Conservation (phyloP, 2,329 filamentous ascomycete species). For the Apiospora sp. region DNA sequence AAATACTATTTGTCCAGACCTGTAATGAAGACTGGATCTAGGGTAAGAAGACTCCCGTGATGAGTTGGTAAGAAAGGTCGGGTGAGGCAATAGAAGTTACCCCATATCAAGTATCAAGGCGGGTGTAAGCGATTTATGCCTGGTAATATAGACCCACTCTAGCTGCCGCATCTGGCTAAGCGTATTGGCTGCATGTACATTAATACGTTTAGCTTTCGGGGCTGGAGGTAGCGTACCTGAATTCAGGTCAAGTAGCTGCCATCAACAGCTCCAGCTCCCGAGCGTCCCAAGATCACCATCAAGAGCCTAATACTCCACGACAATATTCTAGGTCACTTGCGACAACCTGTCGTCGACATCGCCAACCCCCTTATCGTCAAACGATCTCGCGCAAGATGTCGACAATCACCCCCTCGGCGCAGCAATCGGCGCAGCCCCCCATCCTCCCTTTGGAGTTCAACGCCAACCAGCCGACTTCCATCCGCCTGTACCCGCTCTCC, state of each 20-base stretch:
- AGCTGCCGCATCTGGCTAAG: not conserved
- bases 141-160: not conserved
- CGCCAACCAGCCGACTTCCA: slow-evolving; percentile 85
- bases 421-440: slow-evolving; percentile 82
- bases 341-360: not conserved
- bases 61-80: not conserved
- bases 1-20: not conserved
- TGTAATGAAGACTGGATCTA: not conserved
- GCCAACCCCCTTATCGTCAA: not conserved
- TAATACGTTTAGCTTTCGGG: not conserved
- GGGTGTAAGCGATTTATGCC: not conserved
- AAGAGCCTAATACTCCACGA: not conserved
- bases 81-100: not conserved
- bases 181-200: not conserved
- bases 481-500: slow-evolving; percentile 91
- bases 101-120: too few species aligned
- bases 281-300: not conserved
- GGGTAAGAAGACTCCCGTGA: not conserved
- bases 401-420: slow-evolving; percentile 77
- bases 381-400: slow-evolving; percentile 68
- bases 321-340: not conserved
- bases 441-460: slow-evolving; percentile 85
- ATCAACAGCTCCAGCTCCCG: slow-evolving; percentile 6
- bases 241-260: not conserved
- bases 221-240: slow-evolving; percentile 1